Evolutionary conservation across 768 basidiomycete species (phyloP), one percentile per base, ranked within the genome.

Genomic region (Suillus americanus): DNA sequence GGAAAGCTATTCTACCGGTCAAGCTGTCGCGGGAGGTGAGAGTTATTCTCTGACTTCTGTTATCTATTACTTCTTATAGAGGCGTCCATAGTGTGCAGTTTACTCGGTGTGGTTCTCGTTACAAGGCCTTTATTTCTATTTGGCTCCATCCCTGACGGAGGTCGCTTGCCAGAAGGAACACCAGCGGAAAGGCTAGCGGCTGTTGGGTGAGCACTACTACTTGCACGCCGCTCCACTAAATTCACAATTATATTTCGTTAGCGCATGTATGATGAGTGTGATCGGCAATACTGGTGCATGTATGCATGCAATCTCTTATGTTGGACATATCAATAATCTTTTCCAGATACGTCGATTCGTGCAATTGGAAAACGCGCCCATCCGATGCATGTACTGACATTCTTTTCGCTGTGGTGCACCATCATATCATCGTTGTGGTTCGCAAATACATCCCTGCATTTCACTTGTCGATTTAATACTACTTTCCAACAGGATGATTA

Each of bases 321-420:
- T n/a, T 2, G 14, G 46, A 25, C 46, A 12, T 12, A 5, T 13
- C n/a, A 23, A 23, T 48, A n/a, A 0, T 23, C 25, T n/a, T 20
- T 41, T 10, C 13, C 62, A 86, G 85, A 82, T 65, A 81, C 81
- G 0, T 73, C 79, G 4, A 82, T 89, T 30, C 85, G 91, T 13
- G 84, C 84, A 1, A 91, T 95, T 43, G 93, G 93, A 0, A 87
- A 84, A 63, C 82, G 89, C 3, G 92, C 92, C 1, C 89, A 90
- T 68, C 80, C 92, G 1, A 74, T 94, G 62, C 93, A 96, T 71
- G 80, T 84, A 2, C 80, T 94, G 68, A 75, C 82, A 0, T 91
- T 85, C 62, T 94, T 90, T 73, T 86, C 89, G 1, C 73, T 82
- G 10, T 79, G 84, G 66, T 88, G 85, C 61, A 81, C 88, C 7